Conservation (phyloP, 2,329 filamentous ascomycete species). For the Talaromyces albobiverticillius region DNA sequence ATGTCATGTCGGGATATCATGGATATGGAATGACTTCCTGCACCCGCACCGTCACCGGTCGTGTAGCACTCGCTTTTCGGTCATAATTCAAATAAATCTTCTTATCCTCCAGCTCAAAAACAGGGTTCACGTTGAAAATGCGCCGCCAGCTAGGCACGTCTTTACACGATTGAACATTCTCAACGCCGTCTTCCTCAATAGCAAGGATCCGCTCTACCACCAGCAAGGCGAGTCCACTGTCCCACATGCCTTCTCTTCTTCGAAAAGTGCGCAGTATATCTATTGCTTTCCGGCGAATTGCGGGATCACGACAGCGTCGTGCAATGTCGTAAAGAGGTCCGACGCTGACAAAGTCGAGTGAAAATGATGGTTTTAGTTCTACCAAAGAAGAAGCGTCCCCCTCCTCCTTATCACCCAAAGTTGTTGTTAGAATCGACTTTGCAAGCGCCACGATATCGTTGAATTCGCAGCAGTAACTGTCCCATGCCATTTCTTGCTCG, state of each 20-base stretch:
- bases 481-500: constrained; percentile 6
- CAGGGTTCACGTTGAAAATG: constrained; percentile 3
- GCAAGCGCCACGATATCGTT: not conserved
- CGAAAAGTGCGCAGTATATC: not conserved
- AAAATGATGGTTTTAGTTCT: not conserved
- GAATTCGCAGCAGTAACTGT: constrained; percentile 3
- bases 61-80: constrained; percentile 6
- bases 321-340: constrained; percentile 5
- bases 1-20: too few species aligned
- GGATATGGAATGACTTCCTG: constrained; percentile 6
- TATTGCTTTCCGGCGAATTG: constrained; percentile 1
- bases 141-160: constrained; percentile 5
- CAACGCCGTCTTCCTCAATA: constrained; percentile 8
- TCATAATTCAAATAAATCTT: constrained; percentile 6
- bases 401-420: not conserved
- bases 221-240: not conserved
- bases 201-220: constrained; percentile 1
- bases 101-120: constrained; percentile 3
- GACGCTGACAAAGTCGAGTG: not conserved
- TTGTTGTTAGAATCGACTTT: not conserved
- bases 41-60: not conserved
- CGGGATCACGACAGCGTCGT: constrained; percentile 8
- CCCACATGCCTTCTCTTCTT: constrained; percentile 11
- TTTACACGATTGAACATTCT: not conserved
- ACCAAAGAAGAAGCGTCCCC: not conserved